A percentile compares a stretch with the other conserved stretches of the same genome.
Conservation (phyloP, 2,329 filamentous ascomycete genomes). For the Dactylonectria estremocensis region DNA sequence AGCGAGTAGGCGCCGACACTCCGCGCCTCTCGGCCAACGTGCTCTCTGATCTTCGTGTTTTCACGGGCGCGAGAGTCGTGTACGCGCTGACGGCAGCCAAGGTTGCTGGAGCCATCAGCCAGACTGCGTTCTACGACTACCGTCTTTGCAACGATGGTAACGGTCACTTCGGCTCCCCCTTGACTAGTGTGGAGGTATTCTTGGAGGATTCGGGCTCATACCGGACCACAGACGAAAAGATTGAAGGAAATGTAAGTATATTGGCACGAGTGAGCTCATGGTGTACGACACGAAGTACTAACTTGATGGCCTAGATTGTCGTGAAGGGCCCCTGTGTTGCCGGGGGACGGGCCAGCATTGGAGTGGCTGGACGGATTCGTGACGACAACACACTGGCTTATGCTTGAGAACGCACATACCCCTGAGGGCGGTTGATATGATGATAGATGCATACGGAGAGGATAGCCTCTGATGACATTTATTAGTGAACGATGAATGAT, state of each 20-base stretch:
- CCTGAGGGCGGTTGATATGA: conserved; percentile 1
- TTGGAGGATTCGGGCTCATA: conserved; percentile 74
- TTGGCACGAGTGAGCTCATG: no score
- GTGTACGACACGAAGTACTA: conserved; percentile 19
- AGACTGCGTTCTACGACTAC: conserved; percentile 93
- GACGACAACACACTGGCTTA: conserved; percentile 82
- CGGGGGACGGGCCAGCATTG: conserved; percentile 75
- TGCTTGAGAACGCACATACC: conserved; percentile 48
- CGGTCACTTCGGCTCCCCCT: conserved; percentile 84
- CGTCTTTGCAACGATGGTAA: conserved; percentile 64
- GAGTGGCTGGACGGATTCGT: conserved; percentile 75
- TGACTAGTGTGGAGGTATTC: conserved; percentile 85
- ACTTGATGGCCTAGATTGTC: conserved; percentile 68
- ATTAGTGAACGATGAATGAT: conserved; percentile 10
- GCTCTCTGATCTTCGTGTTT: conserved; percentile 86
- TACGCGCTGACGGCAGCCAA: conserved; percentile 87
- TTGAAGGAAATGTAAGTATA: conserved; percentile 74
- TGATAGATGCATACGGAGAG: conserved; percentile 11
- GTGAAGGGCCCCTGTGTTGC: conserved; percentile 82
- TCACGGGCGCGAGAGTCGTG: conserved; percentile 83
- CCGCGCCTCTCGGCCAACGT: conserved; percentile 77
- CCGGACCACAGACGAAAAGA: conserved; percentile 75
- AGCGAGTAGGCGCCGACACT: conserved; percentile 75
- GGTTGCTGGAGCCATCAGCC: conserved; percentile 91
- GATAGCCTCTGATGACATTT: conserved; percentile 13